Evolutionary conservation across 2,329 filamentous ascomycete species (phyloP), one percentile per base, ranked within the genome.

Genomic region (Stemphylium vesicarium): DNA sequence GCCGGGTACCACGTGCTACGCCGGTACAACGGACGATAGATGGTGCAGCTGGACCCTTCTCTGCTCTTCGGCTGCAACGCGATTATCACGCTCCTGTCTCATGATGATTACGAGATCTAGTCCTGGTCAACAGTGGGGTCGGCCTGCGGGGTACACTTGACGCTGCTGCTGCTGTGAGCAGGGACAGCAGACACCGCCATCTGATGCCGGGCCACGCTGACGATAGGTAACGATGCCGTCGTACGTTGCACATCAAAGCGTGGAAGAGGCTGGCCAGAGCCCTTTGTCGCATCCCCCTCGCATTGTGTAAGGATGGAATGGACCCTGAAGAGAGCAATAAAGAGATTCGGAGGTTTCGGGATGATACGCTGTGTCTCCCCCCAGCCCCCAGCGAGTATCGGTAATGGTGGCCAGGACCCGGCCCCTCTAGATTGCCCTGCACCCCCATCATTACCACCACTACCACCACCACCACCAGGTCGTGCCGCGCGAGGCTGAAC

Each of bases 401-500:
- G 48, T 39, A 48, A 20, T 42, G 31, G 49, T 29, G 38, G 46
- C 29, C 35, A 44, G 24, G 47, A 48, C 41, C 61, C 60, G 53
- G 59, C 55, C 47, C 60, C 50, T 56, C 43, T n/a, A 50, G 16
- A 24, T 42, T 44, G 51, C 39, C 57, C 59, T 59, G 52, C 46
- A 53, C 49, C 53, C 41, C 20, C 32, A 15, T 9, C 13, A 8
- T 9, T 29, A 35, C 20, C 10, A 20, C 31, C 18, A 44, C 8
- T 22, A 8, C 20, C 20, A 12, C 32, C n/a, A 10, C 20, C 32
- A 36, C 32, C 7, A 16, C 20, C 42, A 58, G 48, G 59, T 65
- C 62, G 57, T 50, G 56, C 61, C 62, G 39, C 48, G 40, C 58
- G 57, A 64, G 65, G 68, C 65, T 68, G 68, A 59, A 56, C 53